phyloP scores from a whole-genome alignment of 768 basidiomycete genomes.

The Tulasnella sp. region DNA sequence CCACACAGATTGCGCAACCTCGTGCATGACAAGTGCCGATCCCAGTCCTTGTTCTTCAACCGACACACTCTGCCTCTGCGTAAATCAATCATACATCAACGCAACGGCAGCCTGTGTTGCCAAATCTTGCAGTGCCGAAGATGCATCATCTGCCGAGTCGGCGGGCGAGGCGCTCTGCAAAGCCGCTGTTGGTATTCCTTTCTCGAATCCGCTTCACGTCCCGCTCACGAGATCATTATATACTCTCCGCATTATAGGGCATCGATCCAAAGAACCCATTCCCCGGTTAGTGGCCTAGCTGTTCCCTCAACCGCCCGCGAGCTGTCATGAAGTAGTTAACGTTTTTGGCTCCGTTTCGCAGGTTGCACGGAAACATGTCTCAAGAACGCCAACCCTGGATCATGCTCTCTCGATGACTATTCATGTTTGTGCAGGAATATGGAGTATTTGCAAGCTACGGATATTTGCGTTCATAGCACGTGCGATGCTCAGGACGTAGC shows the following conservation, averaged over 20 bases:
- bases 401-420: conserved; percentile 46
- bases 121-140: neutral
- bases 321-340: neutral
- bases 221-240: neutral
- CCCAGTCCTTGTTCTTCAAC: neutral
- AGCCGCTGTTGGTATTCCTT: neutral
- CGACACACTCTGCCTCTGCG: neutral
- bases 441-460: neutral
- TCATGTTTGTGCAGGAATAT: neutral
- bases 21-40: neutral
- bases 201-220: neutral
- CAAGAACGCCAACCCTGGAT: conserved; percentile 40
- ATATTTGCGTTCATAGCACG: neutral
- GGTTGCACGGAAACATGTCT: conserved; percentile 30
- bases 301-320: neutral
- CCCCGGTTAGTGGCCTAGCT: neutral
- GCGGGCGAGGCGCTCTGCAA: neutral
- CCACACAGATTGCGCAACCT: neutral
- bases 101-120: neutral
- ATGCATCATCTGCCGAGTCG: neutral
- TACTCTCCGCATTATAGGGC: neutral
- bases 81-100: neutral
- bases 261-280: neutral
- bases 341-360: neutral
- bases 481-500: neutral